Percentiles rank a stretch among this genome's conserved stretches.
phyloP scores from a whole-genome alignment of 202 grass and related monocot genomes.

The Musa balbisiana region DNA sequence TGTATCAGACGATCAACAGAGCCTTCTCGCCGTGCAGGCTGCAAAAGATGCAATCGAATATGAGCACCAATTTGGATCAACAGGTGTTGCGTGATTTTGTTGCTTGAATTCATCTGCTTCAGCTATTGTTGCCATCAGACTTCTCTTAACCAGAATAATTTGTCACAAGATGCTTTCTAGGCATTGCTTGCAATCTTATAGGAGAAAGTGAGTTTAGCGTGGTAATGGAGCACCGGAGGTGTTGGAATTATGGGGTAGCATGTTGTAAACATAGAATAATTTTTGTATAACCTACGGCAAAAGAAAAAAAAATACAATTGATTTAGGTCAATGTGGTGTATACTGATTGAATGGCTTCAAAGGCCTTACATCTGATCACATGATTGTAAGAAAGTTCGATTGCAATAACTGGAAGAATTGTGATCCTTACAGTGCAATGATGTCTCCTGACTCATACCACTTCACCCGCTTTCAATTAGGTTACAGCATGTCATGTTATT shows the following conservation, averaged over 20 bases:
- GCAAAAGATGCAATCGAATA: constrained; percentile 45
- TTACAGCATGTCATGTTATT: too few species aligned
- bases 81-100: constrained; percentile 97
- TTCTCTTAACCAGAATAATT: constrained; percentile 6
- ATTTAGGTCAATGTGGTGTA: constrained; percentile 4
- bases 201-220: not conserved
- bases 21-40: constrained; percentile 22
- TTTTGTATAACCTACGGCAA: not conserved
- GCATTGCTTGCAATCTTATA: not conserved
- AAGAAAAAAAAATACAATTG: too few species aligned
- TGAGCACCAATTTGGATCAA: constrained; percentile 67
- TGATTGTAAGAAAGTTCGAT: not conserved
- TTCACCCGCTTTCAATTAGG: too few species aligned
- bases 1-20: constrained; percentile 43
- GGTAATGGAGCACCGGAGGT: not conserved
- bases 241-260: not conserved
- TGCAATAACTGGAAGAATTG: not conserved
- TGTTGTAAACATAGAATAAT: constrained; percentile 12
- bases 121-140: not conserved
- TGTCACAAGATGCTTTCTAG: not conserved
- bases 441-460: not conserved
- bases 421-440: not conserved
- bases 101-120: constrained; percentile 23
- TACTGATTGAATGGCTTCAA: not conserved
- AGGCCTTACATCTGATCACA: not conserved